A percentile compares a stretch with the other conserved stretches of the same genome.
These are phyloP conservation scores for Phytophthora fragariae DNA, from an alignment of 352 stramenopile genomes.

Conservation along the genomic window DNA sequence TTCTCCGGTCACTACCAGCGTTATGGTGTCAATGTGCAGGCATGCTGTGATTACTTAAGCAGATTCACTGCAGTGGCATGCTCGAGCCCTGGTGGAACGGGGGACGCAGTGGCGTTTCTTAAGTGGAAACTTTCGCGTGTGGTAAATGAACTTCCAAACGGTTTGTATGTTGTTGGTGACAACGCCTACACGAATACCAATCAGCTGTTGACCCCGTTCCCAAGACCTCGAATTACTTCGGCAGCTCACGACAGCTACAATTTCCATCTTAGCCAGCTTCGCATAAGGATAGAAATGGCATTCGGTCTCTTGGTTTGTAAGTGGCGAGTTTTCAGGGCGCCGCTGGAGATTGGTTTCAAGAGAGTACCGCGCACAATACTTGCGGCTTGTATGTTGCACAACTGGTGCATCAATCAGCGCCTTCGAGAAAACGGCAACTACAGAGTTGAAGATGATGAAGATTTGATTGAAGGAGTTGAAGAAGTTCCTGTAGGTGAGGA, in stretches of 20 bases:
- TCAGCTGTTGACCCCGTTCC: background rate
- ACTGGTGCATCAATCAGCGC: background rate
- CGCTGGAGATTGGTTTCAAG: background rate
- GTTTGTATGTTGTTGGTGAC: background rate
- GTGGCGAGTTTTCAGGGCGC: background rate
- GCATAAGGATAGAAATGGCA: background rate
- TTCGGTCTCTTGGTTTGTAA: background rate
- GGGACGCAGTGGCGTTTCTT: background rate
- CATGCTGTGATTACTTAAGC: background rate
- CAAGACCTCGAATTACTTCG: background rate
- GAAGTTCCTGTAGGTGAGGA: background rate
- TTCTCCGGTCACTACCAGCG: slow-evolving; percentile 8
- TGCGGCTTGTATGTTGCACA: background rate
- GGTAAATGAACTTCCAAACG: background rate
- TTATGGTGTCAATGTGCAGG: slow-evolving; percentile 1
- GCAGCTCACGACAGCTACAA: background rate
- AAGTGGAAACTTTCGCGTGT: background rate
- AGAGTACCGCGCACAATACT: background rate
- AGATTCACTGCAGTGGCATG: background rate
- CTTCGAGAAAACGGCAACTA: background rate
- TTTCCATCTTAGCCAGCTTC: background rate
- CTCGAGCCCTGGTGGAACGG: background rate
- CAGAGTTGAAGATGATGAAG: background rate
- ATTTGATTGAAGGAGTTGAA: background rate
- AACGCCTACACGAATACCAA: background rate